These are phyloP conservation scores for Malus sieversii DNA, from an alignment of 306 rosid species.

Conservation along the genomic window DNA sequence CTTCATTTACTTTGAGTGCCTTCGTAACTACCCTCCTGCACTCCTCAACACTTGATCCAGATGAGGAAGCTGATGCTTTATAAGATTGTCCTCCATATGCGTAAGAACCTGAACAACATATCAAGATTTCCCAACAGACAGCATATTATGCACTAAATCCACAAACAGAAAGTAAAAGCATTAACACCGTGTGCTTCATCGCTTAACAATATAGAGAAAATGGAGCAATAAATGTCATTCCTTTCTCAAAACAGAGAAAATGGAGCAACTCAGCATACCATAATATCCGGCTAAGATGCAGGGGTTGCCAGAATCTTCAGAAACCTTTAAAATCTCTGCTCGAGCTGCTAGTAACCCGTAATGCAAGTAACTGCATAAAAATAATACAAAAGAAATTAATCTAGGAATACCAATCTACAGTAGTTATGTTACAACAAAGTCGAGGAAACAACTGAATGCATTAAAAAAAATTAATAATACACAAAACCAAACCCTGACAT, in stretches of 20 bases:
- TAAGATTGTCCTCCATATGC: conserved; percentile 61
- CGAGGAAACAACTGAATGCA: not conserved
- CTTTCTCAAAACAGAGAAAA: not conserved
- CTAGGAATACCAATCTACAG: not conserved
- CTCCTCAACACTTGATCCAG: conserved; percentile 70
- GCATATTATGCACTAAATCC: not conserved
- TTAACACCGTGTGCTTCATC: not conserved
- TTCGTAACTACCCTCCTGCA: conserved; percentile 55
- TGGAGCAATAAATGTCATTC: not conserved
- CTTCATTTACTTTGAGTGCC: conserved; percentile 78
- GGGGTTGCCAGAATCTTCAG: conserved; percentile 65
- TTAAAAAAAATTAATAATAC: not conserved
- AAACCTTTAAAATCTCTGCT: conserved; percentile 77
- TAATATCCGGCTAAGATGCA: conserved; percentile 70
- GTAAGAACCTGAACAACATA: conserved; percentile 45
- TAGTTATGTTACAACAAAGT: not conserved
- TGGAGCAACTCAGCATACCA: conserved; percentile 42
- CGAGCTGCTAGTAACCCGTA: conserved; percentile 96
- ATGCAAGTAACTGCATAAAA: conserved; percentile 65
- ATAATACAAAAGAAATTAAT: conserved; percentile 22
- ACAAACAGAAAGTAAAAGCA: not conserved
- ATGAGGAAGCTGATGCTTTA: conserved; percentile 49
- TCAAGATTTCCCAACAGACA: not conserved
- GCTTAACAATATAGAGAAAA: not conserved
- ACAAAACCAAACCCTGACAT: conserved; percentile 7